These are phyloP conservation scores for Stemphylium beticola DNA, from an alignment of 2,329 filamentous ascomycete genomes.

Conservation along the genomic window DNA sequence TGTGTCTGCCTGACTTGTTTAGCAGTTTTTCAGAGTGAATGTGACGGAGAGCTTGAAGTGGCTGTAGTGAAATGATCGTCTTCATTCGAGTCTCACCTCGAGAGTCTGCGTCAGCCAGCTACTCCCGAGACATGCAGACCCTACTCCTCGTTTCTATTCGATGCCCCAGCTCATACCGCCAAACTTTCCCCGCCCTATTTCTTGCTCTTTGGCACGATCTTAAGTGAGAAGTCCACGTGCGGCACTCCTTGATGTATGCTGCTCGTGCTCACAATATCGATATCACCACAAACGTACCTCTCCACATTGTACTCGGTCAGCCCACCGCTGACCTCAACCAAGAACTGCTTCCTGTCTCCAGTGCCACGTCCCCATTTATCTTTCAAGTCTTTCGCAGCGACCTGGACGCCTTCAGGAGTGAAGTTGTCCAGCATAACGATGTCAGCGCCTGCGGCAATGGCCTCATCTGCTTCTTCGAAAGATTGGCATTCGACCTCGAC, in stretches of 20 bases:
- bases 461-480: conserved; percentile 87
- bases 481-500: conserved; percentile 94
- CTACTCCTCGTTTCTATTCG: background rate
- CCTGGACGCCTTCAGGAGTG: conserved; percentile 75
- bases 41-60: background rate
- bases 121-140: background rate
- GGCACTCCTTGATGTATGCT: conserved; percentile 95
- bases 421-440: conserved; percentile 99
- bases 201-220: conserved; percentile 67
- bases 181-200: conserved; percentile 23
- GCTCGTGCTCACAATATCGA: conserved; percentile 95
- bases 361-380: conserved; percentile 75
- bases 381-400: conserved; percentile 77
- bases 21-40: background rate
- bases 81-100: background rate
- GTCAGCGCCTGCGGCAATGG: conserved; percentile 88
- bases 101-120: background rate
- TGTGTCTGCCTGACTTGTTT: background rate
- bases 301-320: conserved; percentile 84
- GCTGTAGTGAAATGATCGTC: background rate
- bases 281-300: conserved; percentile 78
- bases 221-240: conserved; percentile 94
- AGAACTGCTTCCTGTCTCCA: conserved; percentile 64
- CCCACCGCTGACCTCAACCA: conserved; percentile 93
- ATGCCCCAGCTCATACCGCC: conserved; percentile 3